Conservation (phyloP, 805 yeast genomes). For the Lipomyces sp. region DNA sequence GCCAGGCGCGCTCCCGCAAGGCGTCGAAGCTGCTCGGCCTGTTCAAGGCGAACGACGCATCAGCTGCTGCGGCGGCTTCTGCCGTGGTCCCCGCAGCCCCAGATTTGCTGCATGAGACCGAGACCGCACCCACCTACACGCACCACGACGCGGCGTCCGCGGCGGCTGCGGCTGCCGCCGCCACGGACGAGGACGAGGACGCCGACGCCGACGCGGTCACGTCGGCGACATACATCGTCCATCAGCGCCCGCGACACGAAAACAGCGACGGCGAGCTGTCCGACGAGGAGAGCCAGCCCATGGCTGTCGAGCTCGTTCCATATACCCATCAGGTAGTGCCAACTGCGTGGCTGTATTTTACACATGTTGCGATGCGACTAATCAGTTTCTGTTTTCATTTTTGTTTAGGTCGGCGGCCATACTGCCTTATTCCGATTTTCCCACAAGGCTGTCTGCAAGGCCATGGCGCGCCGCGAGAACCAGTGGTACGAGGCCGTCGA, state of each 20-base stretch:
- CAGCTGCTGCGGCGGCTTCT: neutral
- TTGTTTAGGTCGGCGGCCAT: conserved; percentile 76
- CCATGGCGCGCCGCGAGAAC: conserved; percentile 85
- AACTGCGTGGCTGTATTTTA: neutral
- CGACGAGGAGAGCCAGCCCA: conserved; percentile 33
- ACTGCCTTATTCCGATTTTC: conserved; percentile 93
- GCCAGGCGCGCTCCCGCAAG: conserved; percentile 33
- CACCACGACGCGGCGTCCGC: neutral
- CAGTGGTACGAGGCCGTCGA: conserved; percentile 90
- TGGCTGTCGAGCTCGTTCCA: conserved; percentile 87
- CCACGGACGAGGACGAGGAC: neutral
- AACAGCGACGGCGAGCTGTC: conserved; percentile 27
- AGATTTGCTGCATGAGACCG: too few species aligned
- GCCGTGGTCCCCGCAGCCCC: too few species aligned
- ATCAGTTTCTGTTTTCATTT: neutral
- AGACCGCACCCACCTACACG: neutral
- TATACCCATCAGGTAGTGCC: conserved; percentile 71
- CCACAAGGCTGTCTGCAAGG: conserved; percentile 89
- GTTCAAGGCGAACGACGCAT: conserved; percentile 35
- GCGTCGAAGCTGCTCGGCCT: conserved; percentile 42
- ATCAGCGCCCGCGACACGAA: conserved; percentile 23
- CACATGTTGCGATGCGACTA: neutral
- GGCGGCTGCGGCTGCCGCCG: neutral
- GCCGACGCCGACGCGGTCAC: conserved; percentile 30
- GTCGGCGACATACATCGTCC: conserved; percentile 37